Percentiles rank a stretch among this genome's conserved stretches.
Evolutionary conservation across 495 filamentous ascomycete genomes (phyloP).

Genomic region (Hypoxylon trugodes): DNA sequence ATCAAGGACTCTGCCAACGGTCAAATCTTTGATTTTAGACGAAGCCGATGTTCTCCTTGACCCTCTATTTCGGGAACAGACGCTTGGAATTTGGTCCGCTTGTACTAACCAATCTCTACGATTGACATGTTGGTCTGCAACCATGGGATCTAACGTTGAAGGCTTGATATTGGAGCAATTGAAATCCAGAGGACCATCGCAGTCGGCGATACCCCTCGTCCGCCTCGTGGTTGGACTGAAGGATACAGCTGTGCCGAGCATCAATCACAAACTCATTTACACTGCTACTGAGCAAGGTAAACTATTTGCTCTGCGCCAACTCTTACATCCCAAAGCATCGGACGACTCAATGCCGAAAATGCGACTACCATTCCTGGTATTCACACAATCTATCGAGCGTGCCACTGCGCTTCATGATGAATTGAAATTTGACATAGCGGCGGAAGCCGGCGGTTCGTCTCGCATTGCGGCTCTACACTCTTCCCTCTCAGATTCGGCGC

Average conservation of each 20-base stretch:
- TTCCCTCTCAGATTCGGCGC: conserved; percentile 76
- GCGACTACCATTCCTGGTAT: conserved; percentile 88
- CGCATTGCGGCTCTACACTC: conserved; percentile 93
- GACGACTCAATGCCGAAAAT: conserved; percentile 67
- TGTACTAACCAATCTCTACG: conserved; percentile 72
- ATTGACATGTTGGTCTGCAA: conserved; percentile 91
- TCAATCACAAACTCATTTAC: conserved; percentile 88
- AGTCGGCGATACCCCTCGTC: conserved; percentile 63
- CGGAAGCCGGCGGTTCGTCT: conserved; percentile 82
- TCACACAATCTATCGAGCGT: conserved; percentile 92
- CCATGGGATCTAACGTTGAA: conserved; percentile 94
- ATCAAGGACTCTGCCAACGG: conserved; percentile 64
- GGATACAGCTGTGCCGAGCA: conserved; percentile 91
- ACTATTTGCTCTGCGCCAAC: conserved; percentile 87
- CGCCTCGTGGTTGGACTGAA: conserved; percentile 93
- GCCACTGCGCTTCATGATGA: conserved; percentile 88
- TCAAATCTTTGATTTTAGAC: conserved; percentile 81
- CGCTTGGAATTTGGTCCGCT: conserved; percentile 82
- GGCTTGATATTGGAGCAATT: conserved; percentile 65
- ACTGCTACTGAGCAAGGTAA: conserved; percentile 93
- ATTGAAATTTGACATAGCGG: conserved; percentile 92
- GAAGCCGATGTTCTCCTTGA: conserved; percentile 97
- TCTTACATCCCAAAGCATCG: conserved; percentile 79
- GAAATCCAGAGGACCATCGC: conserved; percentile 63
- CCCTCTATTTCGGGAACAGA: conserved; percentile 88